These are phyloP conservation scores for Geranium incanum DNA, from an alignment of 441 rosid species.

Conservation along the genomic window DNA sequence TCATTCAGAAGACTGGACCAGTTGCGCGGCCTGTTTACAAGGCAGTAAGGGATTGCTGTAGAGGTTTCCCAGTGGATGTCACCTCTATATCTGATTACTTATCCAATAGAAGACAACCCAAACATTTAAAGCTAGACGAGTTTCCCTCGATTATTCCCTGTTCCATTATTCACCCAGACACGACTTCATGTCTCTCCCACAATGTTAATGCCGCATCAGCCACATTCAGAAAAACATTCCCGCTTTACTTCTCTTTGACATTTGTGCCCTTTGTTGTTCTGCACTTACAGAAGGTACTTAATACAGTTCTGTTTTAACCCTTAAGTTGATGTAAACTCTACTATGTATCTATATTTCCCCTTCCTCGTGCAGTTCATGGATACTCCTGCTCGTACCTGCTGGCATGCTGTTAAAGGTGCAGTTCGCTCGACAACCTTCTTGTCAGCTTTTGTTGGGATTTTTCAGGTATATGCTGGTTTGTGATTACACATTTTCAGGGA, in stretches of 20 bases:
- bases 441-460: slow-evolving; percentile 95
- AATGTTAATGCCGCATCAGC: slow-evolving; percentile 83
- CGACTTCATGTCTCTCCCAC: slow-evolving; percentile 67
- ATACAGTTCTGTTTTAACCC: slow-evolving; percentile 11
- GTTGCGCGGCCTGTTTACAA: slow-evolving; percentile 79
- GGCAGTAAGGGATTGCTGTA: slow-evolving; percentile 85
- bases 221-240: slow-evolving; percentile 93
- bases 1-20: slow-evolving; percentile 96
- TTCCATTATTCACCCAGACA: slow-evolving; percentile 79
- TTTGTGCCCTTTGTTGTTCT: slow-evolving; percentile 95
- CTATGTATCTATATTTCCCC: neutral
- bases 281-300: slow-evolving; percentile 72
- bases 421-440: slow-evolving; percentile 87
- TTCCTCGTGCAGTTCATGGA: slow-evolving; percentile 61
- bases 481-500: slow-evolving; percentile 12
- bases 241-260: slow-evolving; percentile 85
- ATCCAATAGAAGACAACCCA: slow-evolving; percentile 39
- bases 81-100: slow-evolving; percentile 62
- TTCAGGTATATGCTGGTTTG: slow-evolving; percentile 55
- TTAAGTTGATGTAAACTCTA: neutral
- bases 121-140: slow-evolving; percentile 55
- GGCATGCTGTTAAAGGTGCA: slow-evolving; percentile 81
- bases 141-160: slow-evolving; percentile 81
- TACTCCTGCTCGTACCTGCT: slow-evolving; percentile 79
- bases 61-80: slow-evolving; percentile 76